A percentile compares a stretch with the other conserved stretches of the same genome.
Evolutionary conservation across 768 basidiomycete genomes (phyloP).

Genomic region (Psilocybe subaeruginosa): DNA sequence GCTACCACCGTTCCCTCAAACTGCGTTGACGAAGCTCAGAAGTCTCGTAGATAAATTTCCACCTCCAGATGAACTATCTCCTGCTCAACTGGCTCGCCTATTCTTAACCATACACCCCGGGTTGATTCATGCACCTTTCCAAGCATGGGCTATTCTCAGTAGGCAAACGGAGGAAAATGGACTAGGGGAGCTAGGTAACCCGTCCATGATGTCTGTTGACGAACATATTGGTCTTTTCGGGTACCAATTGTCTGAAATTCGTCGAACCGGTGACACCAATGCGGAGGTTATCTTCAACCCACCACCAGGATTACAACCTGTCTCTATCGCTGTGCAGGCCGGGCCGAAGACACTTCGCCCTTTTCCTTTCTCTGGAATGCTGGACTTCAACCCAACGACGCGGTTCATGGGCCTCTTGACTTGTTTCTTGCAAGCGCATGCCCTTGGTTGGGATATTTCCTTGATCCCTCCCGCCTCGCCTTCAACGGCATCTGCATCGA

Average conservation of each 20-base stretch:
- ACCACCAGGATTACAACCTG: conserved; percentile 26
- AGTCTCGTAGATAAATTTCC: conserved; percentile 52
- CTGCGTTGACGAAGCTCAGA: conserved; percentile 54
- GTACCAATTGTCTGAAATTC: conserved; percentile 45
- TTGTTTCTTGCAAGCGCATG: conserved; percentile 63
- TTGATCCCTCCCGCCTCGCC: conserved; percentile 59
- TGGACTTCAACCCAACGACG: conserved; percentile 47
- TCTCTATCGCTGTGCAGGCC: conserved; percentile 46
- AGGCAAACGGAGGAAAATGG: conserved; percentile 57
- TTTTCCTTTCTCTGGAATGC: conserved; percentile 43
- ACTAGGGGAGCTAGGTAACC: conserved; percentile 55
- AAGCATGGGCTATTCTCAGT: conserved; percentile 65
- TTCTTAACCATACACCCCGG: conserved; percentile 62
- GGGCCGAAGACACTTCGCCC: conserved; percentile 48
- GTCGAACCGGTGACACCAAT: conserved; percentile 40
- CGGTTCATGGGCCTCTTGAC: conserved; percentile 63
- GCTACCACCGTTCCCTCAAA: conserved; percentile 68
- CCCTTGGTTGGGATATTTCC: conserved; percentile 67
- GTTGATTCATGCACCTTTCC: conserved; percentile 56
- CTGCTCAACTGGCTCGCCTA: conserved; percentile 55
- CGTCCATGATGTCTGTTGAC: conserved; percentile 40
- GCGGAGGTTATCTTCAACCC: conserved; percentile 46
- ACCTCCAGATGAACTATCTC: conserved; percentile 40
- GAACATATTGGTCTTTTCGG: conserved; percentile 56
- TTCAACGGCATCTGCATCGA: conserved; percentile 65